Conservation (phyloP, 2,329 filamentous ascomycete genomes). For the Seiridium unicorne region DNA sequence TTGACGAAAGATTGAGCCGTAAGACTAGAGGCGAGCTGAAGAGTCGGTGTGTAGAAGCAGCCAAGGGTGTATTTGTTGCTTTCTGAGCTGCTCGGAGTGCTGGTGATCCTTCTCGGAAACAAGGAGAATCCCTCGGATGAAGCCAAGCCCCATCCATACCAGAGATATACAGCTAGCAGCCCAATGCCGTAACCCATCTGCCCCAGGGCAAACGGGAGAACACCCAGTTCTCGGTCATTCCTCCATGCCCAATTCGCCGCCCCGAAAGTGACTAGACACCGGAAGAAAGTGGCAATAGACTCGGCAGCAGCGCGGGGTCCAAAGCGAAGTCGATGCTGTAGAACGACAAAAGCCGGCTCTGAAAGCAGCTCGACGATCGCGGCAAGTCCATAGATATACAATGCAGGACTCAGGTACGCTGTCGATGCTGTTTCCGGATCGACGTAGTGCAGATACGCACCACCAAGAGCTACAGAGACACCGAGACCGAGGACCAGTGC, state of each 20-base stretch:
- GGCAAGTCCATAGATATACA: conserved; percentile 56
- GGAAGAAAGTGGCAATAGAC: conserved; percentile 73
- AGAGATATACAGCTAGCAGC: conserved; percentile 68
- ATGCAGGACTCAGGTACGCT: conserved; percentile 58
- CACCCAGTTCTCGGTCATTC: conserved; percentile 58
- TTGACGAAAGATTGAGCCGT: conserved; percentile 88
- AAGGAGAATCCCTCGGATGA: conserved; percentile 66
- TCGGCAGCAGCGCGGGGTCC: conserved; percentile 80
- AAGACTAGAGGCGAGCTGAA: conserved; percentile 75
- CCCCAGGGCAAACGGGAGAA: conserved; percentile 85
- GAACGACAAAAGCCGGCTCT: conserved; percentile 86
- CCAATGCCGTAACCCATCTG: conserved; percentile 74
- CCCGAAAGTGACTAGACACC: conserved; percentile 73
- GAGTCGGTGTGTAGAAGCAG: conserved; percentile 67
- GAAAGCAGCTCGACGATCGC: conserved; percentile 73
- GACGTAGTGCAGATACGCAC: conserved; percentile 62
- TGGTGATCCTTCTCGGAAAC: conserved; percentile 42
- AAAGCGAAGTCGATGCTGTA: conserved; percentile 80
- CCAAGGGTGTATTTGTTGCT: conserved; percentile 45
- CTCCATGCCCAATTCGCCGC: conserved; percentile 63
- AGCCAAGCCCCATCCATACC: conserved; percentile 58
- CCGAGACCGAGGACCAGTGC: conserved; percentile 67
- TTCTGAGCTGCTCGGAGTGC: conserved; percentile 14
- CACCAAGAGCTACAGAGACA: conserved; percentile 63
- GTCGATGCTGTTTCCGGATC: conserved; percentile 49